A percentile compares a stretch with the other conserved stretches of the same genome.
phyloP scores from a whole-genome alignment of 140 eudicot genomes.

The Anethum foeniculum region DNA sequence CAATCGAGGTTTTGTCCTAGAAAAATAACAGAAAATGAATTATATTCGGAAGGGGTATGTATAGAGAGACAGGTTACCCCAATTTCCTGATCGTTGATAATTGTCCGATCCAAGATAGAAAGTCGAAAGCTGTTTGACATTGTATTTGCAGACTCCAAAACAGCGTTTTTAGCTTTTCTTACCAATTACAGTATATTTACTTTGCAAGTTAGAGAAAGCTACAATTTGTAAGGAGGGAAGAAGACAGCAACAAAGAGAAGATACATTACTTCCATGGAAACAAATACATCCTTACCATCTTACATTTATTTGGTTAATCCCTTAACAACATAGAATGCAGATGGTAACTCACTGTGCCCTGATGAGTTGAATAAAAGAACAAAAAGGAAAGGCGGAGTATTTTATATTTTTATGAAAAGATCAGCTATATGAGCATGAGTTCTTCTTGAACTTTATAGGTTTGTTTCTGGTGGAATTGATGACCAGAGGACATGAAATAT shows the following conservation, averaged over 20 bases:
- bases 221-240: neutral
- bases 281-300: neutral
- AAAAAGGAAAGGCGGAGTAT: neutral
- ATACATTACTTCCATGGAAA: neutral
- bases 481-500: conserved; percentile 54
- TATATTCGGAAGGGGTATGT: neutral
- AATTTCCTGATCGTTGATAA: neutral
- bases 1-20: neutral
- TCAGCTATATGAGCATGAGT: conserved; percentile 60
- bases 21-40: neutral
- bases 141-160: neutral
- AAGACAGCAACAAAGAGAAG: neutral
- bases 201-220: neutral
- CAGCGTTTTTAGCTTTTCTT: too few relatives aligned
- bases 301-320: neutral
- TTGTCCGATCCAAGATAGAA: neutral
- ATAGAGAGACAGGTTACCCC: neutral
- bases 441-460: conserved; percentile 67
- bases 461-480: conserved; percentile 52
- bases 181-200: too few relatives aligned
- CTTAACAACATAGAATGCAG: neutral
- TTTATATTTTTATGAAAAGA: neutral
- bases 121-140: neutral
- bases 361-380: neutral
- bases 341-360: neutral